phyloP scores from a whole-genome alignment of 1,284 basidiomycete species.

The Ustilago trichophora region DNA sequence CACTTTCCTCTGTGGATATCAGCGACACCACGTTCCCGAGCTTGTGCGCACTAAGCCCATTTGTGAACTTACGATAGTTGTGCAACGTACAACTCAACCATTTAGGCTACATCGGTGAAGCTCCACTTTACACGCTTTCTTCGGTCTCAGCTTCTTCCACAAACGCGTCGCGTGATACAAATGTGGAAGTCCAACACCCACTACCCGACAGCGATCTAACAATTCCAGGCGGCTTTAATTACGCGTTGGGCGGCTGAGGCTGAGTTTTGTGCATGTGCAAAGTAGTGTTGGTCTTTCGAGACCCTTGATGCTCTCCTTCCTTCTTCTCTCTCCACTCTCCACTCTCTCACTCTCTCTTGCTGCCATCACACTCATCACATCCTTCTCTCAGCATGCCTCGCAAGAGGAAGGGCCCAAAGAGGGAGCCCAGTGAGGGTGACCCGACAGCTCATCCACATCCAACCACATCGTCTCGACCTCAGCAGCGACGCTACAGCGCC shows the following conservation, averaged over 20 bases:
- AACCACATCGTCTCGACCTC: not conserved
- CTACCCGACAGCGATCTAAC: no score
- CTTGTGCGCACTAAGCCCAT: no score
- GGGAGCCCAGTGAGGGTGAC: constrained; percentile 29
- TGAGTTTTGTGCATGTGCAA: not conserved
- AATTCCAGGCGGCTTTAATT: no score
- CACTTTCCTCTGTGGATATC: no score
- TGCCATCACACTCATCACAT: no score
- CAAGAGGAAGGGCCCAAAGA: constrained; percentile 36
- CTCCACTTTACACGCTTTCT: constrained; percentile 2
- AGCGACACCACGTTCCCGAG: no score
- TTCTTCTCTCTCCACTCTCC: not conserved
- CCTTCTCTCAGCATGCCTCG: constrained; percentile 25
- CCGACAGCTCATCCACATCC: not conserved
- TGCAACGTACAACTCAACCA: not conserved
- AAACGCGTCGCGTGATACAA: constrained; percentile 8
- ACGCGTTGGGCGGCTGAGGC: not conserved
- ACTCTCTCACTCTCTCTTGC: no score
- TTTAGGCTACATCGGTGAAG: not conserved
- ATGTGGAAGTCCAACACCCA: no score
- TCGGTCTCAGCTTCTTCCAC: not conserved
- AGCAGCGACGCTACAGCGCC: no score
- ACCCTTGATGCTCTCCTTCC: not conserved
- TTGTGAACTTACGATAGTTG: no score
- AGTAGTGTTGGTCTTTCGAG: not conserved